A percentile compares a stretch with the other conserved stretches of the same genome.
Conservation (phyloP, 2,329 filamentous ascomycete genomes). For the Colletotrichum magnum region DNA sequence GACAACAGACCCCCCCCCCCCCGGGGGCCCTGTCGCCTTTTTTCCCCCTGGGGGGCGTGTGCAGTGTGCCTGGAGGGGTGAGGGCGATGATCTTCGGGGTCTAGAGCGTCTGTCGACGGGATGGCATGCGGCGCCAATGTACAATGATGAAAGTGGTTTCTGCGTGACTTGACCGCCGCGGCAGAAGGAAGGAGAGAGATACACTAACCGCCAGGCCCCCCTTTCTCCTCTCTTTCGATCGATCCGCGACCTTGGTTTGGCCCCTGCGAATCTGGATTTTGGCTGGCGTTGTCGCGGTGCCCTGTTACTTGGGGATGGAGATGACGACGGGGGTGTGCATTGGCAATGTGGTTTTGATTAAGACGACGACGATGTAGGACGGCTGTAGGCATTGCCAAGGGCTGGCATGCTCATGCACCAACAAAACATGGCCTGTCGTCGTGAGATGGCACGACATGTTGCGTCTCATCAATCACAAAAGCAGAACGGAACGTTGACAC, state of each 20-base stretch:
- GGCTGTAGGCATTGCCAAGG: constrained; percentile 12
- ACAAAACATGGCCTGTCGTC: neutral
- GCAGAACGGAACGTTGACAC: neutral
- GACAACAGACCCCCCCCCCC: neutral
- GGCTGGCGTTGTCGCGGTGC: neutral
- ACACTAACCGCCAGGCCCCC: neutral
- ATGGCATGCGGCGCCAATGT: constrained; percentile 35
- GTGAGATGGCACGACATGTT: neutral
- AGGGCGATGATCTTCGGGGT: constrained; percentile 19
- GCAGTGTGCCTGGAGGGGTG: neutral
- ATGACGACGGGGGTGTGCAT: constrained; percentile 17
- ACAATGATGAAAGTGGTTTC: constrained; percentile 29
- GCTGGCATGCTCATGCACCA: neutral
- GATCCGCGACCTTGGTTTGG: constrained; percentile 24
- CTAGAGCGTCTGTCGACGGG: constrained; percentile 32
- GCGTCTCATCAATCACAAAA: neutral
- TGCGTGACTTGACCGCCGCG: constrained; percentile 26
- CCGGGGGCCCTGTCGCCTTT: too few species aligned
- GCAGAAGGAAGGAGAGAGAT: neutral
- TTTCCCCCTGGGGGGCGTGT: neutral
- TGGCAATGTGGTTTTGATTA: too few species aligned
- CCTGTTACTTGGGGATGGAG: neutral
- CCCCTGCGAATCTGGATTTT: constrained; percentile 17
- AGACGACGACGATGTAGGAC: neutral
- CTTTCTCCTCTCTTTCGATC: neutral